These are phyloP conservation scores for Eimeria falciformis DNA, from an alignment of 169 alveolate genomes.

Conservation along the genomic window DNA sequence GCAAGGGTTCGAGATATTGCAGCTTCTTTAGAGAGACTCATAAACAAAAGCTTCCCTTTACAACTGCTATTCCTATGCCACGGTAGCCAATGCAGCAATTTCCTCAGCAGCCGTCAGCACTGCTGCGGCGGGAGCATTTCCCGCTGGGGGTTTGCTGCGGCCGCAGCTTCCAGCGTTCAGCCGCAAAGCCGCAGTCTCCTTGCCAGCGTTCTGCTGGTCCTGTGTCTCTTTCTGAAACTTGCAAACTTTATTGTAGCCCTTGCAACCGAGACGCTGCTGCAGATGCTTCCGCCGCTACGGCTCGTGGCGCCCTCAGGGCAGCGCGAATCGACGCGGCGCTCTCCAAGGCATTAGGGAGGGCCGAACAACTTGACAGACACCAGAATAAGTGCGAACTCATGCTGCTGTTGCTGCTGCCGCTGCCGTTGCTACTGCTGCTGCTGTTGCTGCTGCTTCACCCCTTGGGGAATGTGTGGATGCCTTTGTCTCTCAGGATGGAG, in stretches of 20 bases:
- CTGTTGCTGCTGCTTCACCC: neutral
- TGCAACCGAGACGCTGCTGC: neutral
- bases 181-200: neutral
- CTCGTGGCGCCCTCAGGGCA: neutral
- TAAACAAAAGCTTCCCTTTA: neutral
- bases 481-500: neutral
- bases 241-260: too few relatives aligned
- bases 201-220: neutral
- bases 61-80: neutral
- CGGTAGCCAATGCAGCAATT: neutral
- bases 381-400: neutral
- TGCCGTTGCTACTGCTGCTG: neutral
- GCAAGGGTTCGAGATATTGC: neutral
- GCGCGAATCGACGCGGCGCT: neutral
- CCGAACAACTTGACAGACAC: neutral
- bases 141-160: too few relatives aligned
- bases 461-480: neutral
- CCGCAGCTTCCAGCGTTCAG: too few relatives aligned
- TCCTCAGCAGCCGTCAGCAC: neutral
- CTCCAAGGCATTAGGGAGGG: neutral
- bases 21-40: neutral
- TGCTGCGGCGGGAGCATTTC: neutral
- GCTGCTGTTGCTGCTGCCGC: neutral
- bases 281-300: conserved; percentile 3
- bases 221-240: too few relatives aligned